phyloP scores from a whole-genome alignment of 148 eudicot species.

The Heliamphora exappendiculata region DNA sequence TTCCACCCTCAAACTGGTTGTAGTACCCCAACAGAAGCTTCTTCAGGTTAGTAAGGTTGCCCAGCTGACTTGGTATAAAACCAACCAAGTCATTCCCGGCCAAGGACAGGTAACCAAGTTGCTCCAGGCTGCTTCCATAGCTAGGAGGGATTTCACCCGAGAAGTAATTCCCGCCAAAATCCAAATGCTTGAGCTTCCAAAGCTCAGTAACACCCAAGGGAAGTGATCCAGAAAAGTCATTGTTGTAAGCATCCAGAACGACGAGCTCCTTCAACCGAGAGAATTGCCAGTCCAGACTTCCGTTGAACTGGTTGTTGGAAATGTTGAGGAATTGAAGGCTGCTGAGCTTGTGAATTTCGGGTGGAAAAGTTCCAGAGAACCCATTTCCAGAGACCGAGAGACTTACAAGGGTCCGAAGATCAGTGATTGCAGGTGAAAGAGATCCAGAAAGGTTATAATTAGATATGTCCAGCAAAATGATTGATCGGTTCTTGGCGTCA shows the following conservation, averaged over 20 bases:
- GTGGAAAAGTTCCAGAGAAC: slow-evolving; percentile 30
- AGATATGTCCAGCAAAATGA: slow-evolving; percentile 41
- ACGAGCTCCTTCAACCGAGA: slow-evolving; percentile 23
- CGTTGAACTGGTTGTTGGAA: slow-evolving; percentile 47
- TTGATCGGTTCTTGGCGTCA: slow-evolving; percentile 15
- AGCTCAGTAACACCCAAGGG: slow-evolving; percentile 23
- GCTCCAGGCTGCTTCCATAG: slow-evolving; percentile 28
- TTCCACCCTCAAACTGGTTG: slow-evolving; percentile 49
- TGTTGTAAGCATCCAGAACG: slow-evolving; percentile 44
- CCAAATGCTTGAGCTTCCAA: slow-evolving; percentile 30
- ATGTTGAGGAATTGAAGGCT: slow-evolving; percentile 50
- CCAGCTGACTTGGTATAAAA: slow-evolving; percentile 30
- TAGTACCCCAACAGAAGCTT: slow-evolving; percentile 44
- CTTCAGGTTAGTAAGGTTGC: slow-evolving; percentile 32
- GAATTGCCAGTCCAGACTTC: slow-evolving; percentile 39
- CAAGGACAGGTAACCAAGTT: slow-evolving; percentile 33
- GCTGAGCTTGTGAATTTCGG: slow-evolving; percentile 25
- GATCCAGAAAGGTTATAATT: slow-evolving; percentile 41
- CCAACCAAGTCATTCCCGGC: slow-evolving; percentile 47
- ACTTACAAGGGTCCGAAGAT: slow-evolving; percentile 27
- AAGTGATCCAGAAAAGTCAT: slow-evolving; percentile 39
- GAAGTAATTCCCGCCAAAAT: slow-evolving; percentile 55
- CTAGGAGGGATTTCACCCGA: slow-evolving; percentile 37
- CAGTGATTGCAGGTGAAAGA: slow-evolving; percentile 30
- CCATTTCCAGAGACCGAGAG: slow-evolving; percentile 31